These are phyloP conservation scores for Rhizophora mangle DNA, from an alignment of 345 rosid genomes.

Conservation along the genomic window DNA sequence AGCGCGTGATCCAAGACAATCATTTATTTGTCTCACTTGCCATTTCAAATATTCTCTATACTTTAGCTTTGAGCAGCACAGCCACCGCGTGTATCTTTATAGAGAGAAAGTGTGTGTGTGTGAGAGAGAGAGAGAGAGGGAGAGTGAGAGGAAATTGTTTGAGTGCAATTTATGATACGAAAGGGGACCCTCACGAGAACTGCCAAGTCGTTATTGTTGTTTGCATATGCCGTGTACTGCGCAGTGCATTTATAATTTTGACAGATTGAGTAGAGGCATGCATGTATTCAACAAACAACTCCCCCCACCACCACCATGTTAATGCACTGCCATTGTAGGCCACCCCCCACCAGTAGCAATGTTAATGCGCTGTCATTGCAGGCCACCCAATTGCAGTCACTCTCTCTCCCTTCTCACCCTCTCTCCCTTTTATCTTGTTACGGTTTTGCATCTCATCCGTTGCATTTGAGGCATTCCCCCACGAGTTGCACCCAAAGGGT, in stretches of 20 bases:
- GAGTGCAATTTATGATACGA: neutral
- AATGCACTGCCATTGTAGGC: neutral
- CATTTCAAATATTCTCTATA: neutral
- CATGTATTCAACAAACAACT: neutral
- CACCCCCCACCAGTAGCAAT: neutral
- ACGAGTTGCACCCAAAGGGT: no score
- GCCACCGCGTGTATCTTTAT: no score
- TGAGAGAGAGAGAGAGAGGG: neutral
- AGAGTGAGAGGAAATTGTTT: neutral
- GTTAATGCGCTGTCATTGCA: no score
- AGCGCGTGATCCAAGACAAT: conserved; percentile 36
- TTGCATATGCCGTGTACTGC: no score
- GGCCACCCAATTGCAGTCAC: no score
- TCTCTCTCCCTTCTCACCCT: neutral
- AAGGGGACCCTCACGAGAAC: neutral
- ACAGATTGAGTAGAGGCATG: neutral
- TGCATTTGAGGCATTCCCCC: no score
- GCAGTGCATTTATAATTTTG: conserved; percentile 5
- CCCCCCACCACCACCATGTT: neutral
- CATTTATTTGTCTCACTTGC: neutral
- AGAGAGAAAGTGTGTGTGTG: no score
- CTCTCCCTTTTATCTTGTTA: no score
- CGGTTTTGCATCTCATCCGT: no score
- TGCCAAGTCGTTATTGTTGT: neutral
- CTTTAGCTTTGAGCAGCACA: no score